Percentiles rank a stretch among this genome's conserved stretches.
Evolutionary conservation across 495 filamentous ascomycete genomes (phyloP).

Genomic region (Neurospora sp.): DNA sequence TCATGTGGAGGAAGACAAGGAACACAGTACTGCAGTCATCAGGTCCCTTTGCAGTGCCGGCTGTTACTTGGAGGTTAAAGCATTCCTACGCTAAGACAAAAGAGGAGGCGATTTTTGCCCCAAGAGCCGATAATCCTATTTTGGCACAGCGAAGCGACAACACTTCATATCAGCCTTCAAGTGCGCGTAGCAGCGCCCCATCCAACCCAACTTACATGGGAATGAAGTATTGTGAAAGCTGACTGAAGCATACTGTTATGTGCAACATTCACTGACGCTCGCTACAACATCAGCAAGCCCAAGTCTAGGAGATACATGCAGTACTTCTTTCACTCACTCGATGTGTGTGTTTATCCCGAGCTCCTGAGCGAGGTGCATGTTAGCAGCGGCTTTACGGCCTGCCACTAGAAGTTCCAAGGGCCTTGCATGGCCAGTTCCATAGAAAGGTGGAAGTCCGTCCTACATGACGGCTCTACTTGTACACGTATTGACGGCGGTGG

Average conservation of each 20-base stretch:
- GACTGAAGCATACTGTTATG: neutral
- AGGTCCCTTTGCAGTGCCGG: neutral
- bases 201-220: neutral
- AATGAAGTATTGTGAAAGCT: neutral
- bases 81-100: neutral
- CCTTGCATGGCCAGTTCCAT: neutral
- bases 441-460: neutral
- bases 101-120: neutral
- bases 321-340: too few relatives aligned
- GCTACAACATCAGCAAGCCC: too few relatives aligned
- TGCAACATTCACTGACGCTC: neutral
- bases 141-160: neutral
- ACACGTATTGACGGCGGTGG: neutral
- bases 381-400: too few relatives aligned
- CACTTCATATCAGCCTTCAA: neutral
- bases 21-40: neutral
- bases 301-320: too few relatives aligned
- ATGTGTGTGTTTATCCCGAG: too few relatives aligned
- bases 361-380: too few relatives aligned
- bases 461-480: neutral
- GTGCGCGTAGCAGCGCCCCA: neutral
- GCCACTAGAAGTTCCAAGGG: too few relatives aligned
- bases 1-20: neutral
- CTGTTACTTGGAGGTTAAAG: neutral
- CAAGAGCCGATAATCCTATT: neutral